phyloP scores from a whole-genome alignment of 2,329 filamentous ascomycete genomes.

The Aspergillus neoniger region DNA sequence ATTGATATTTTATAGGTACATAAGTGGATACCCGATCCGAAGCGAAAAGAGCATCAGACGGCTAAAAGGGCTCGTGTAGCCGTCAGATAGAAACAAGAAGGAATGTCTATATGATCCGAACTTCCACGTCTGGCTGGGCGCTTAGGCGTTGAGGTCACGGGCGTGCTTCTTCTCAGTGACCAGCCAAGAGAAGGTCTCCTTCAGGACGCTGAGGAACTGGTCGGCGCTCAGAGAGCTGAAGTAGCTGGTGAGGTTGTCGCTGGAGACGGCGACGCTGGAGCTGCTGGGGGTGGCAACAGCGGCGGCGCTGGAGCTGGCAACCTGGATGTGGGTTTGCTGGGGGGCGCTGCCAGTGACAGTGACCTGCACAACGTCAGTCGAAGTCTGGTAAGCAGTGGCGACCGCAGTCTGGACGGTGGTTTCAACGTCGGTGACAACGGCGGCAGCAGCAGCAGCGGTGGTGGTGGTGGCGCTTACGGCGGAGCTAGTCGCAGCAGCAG shows the following conservation, averaged over 20 bases:
- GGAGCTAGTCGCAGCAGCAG: slow-evolving; percentile 14
- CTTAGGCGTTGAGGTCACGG: slow-evolving; percentile 31
- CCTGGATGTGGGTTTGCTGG: slow-evolving; percentile 26
- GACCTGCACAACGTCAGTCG: slow-evolving; percentile 24
- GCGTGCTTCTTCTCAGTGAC: slow-evolving; percentile 36
- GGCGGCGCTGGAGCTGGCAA: slow-evolving; percentile 16
- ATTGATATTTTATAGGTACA: slow-evolving; percentile 22
- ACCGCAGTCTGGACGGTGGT: slow-evolving; percentile 24
- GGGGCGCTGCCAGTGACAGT: slow-evolving; percentile 27
- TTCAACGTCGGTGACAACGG: slow-evolving; percentile 15
- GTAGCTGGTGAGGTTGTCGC: slow-evolving; percentile 28
- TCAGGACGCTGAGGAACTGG: slow-evolving; percentile 32
- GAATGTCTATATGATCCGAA: slow-evolving; percentile 16
- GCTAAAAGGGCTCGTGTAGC: slow-evolving; percentile 10
- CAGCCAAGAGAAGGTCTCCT: slow-evolving; percentile 35
- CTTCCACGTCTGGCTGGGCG: slow-evolving; percentile 18
- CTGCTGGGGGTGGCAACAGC: slow-evolving; percentile 14
- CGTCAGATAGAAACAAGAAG: slow-evolving; percentile 11
- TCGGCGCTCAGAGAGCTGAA: slow-evolving; percentile 35
- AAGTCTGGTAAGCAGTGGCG: slow-evolving; percentile 25
- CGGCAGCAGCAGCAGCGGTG: slow-evolving; percentile 15
- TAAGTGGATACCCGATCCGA: slow-evolving; percentile 23
- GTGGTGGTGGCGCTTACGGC: slow-evolving; percentile 16
- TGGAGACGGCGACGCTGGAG: slow-evolving; percentile 19
- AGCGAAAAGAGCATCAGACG: slow-evolving; percentile 11